These are phyloP conservation scores for Venturia asperata DNA, from an alignment of 2,329 filamentous ascomycete genomes.

Conservation along the genomic window DNA sequence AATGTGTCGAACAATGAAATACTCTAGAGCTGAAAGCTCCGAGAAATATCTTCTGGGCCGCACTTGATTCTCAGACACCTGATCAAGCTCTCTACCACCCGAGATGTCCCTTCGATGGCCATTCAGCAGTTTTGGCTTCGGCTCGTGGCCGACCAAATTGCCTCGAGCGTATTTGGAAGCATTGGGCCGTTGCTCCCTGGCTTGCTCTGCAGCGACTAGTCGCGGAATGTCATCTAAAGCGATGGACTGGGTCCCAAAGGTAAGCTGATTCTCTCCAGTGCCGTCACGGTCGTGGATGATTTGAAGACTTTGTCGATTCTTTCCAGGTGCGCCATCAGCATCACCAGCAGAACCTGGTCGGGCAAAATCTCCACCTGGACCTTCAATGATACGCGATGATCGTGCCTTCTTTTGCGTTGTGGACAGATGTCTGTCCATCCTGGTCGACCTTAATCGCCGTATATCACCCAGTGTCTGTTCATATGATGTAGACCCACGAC, in stretches of 20 bases:
- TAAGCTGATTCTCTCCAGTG: constrained; percentile 62
- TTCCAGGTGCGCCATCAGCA: constrained; percentile 3
- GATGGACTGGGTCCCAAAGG: constrained; percentile 84
- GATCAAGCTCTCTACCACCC: constrained; percentile 43
- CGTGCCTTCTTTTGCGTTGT: constrained; percentile 86
- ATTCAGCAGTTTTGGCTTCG: constrained; percentile 60
- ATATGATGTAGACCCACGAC: constrained; percentile 57
- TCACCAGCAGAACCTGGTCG: constrained; percentile 8
- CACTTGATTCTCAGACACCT: constrained; percentile 36
- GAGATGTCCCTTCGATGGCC: constrained; percentile 64
- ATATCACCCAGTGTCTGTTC: constrained; percentile 97
- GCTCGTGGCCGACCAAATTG: constrained; percentile 58
- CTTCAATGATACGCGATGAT: constrained; percentile 87
- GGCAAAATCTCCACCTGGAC: constrained; percentile 54
- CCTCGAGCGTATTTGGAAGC: constrained; percentile 69
- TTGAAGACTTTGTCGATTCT: constrained; percentile 54
- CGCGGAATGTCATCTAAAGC: constrained; percentile 94
- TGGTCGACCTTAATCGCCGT: constrained; percentile 79
- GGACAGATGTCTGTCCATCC: constrained; percentile 88
- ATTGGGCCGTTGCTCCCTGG: constrained; percentile 78
- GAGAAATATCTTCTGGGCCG: constrained; percentile 55
- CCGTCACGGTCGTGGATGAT: constrained; percentile 73
- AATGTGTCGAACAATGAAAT: constrained; percentile 93
- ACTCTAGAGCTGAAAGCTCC: constrained; percentile 88
- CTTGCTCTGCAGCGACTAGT: constrained; percentile 92